phyloP scores from a whole-genome alignment of 306 rosid species.

The Vicia faba region DNA sequence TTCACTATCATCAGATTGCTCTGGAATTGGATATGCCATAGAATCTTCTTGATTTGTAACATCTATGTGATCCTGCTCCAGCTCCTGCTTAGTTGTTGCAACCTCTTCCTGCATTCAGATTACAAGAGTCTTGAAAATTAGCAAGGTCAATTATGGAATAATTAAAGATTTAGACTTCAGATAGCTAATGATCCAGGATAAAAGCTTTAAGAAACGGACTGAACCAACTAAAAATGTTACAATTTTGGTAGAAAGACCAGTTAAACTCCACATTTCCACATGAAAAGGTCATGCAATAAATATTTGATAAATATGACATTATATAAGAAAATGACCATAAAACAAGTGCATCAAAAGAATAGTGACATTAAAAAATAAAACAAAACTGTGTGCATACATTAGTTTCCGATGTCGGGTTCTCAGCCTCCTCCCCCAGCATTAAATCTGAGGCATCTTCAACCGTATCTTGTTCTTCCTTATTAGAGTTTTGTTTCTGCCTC shows the following conservation, averaged over 20 bases:
- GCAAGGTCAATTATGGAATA: constrained; percentile 4
- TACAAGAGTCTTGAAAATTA: constrained; percentile 10
- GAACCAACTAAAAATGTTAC: constrained; percentile 13
- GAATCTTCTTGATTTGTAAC: constrained; percentile 50
- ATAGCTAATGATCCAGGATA: constrained; percentile 1
- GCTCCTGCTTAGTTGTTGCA: constrained; percentile 34
- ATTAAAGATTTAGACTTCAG: not conserved
- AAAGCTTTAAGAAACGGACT: constrained; percentile 8
- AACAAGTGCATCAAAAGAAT: constrained; percentile 23
- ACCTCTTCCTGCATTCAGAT: constrained; percentile 52
- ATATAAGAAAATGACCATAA: constrained; percentile 5
- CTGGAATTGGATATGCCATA: constrained; percentile 48
- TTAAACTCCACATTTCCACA: constrained; percentile 9
- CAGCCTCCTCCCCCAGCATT: constrained; percentile 46
- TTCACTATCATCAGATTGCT: constrained; percentile 55
- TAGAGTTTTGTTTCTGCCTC: constrained; percentile 60
- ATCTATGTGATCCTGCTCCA: constrained; percentile 37
- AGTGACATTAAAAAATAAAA: constrained; percentile 33
- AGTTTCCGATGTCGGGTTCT: constrained; percentile 41
- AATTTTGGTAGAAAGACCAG: not conserved
- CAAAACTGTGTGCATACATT: constrained; percentile 53
- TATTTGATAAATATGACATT: constrained; percentile 11
- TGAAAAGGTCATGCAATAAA: constrained; percentile 25
- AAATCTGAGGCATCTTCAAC: constrained; percentile 49
- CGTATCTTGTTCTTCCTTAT: constrained; percentile 54